Conservation (phyloP, 2,329 filamentous ascomycete genomes). For the Aspergillus sp. region DNA sequence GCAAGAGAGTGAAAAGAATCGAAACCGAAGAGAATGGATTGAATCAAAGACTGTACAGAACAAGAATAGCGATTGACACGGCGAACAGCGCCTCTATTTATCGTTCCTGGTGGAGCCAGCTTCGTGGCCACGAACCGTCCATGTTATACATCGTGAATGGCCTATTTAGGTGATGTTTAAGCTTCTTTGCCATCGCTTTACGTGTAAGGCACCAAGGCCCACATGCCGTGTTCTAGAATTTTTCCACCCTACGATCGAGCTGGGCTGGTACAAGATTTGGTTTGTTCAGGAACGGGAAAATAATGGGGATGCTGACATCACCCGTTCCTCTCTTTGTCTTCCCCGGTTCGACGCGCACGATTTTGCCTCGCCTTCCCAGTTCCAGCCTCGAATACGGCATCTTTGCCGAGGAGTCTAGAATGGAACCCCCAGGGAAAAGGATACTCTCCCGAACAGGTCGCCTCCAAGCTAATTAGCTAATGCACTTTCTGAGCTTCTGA, state of each 20-base stretch:
- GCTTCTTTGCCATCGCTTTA: neutral
- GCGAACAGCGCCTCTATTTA: neutral
- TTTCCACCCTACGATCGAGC: neutral
- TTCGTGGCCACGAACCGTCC: neutral
- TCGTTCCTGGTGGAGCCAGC: neutral
- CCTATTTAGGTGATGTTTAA: neutral
- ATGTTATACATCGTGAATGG: neutral
- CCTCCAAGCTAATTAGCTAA: too few relatives aligned
- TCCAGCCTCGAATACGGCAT: too few relatives aligned
- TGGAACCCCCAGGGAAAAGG: too few relatives aligned
- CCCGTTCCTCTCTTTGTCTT: neutral
- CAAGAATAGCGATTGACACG: neutral
- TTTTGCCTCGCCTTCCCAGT: neutral
- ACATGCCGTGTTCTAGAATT: neutral
- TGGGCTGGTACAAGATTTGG: neutral
- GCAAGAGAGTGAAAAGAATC: neutral
- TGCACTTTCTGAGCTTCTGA: too few relatives aligned
- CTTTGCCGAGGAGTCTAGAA: too few relatives aligned
- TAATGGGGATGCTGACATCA: neutral
- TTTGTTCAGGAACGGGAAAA: neutral
- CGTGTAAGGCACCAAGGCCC: neutral
- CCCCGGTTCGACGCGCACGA: neutral
- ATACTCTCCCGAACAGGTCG: too few relatives aligned
- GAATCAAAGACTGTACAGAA: neutral
- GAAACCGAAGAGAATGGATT: neutral